These are phyloP conservation scores for Gentiana dahurica DNA, from an alignment of 257 asterid genomes.

Conservation along the genomic window DNA sequence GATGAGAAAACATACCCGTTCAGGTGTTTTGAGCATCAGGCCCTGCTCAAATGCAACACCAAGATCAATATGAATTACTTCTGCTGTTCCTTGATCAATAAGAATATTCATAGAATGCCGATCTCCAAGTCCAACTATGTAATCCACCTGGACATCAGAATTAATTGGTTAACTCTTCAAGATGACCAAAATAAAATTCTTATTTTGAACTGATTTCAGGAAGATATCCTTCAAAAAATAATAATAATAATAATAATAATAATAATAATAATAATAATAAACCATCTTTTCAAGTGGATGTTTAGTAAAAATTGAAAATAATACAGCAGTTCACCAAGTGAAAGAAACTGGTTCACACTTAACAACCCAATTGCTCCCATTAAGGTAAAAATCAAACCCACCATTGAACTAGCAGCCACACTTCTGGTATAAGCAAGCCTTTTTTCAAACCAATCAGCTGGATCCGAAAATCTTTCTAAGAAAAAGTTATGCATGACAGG, in stretches of 20 bases:
- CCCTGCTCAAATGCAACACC: constrained; percentile 99
- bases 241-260: too few species aligned
- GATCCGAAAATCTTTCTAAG: constrained; percentile 86
- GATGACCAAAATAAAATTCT: too few species aligned
- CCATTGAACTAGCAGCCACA: constrained; percentile 99
- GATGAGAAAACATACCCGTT: constrained; percentile 46
- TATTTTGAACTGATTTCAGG: too few species aligned
- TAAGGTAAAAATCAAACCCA: constrained; percentile 15
- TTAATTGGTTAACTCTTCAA: not conserved
- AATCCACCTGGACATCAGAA: constrained; percentile 63
- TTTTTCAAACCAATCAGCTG: constrained; percentile 98
- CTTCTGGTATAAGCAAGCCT: constrained; percentile 96
- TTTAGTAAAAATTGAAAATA: too few species aligned
- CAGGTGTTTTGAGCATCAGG: constrained; percentile 97
- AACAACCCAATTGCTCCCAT: too few species aligned
- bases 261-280: too few species aligned
- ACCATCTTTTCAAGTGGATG: too few species aligned
- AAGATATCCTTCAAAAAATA: too few species aligned
- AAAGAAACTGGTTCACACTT: too few species aligned
- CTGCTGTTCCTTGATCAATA: constrained; percentile 93
- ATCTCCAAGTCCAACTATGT: constrained; percentile 97
- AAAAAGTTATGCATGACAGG: constrained; percentile 98
- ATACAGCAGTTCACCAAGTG: too few species aligned
- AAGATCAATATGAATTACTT: constrained; percentile 95
- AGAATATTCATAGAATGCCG: constrained; percentile 92